Conservation (phyloP, 257 asterid species). For the Gardenia jasminoides region DNA sequence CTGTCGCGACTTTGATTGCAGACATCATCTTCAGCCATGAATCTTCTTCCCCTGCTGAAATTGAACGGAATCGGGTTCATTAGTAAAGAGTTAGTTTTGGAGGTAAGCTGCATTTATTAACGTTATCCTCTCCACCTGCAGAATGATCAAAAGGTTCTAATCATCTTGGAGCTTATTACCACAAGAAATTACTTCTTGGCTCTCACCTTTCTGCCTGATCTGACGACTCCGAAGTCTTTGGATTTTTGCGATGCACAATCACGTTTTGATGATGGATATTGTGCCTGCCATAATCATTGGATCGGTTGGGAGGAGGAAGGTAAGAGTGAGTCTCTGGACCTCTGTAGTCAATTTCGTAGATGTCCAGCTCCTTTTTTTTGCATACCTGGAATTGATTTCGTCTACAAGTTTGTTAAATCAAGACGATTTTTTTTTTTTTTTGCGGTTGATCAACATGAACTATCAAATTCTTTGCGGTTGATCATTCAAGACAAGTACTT, state of each 20-base stretch:
- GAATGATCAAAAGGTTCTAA: neutral
- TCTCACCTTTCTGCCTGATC: conserved; percentile 24
- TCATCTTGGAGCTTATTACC: too few species aligned
- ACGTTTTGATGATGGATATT: conserved; percentile 22
- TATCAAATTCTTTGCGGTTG: too few species aligned
- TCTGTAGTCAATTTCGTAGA: conserved; percentile 48
- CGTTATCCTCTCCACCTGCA: neutral
- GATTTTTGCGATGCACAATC: conserved; percentile 23
- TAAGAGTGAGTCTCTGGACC: conserved; percentile 58
- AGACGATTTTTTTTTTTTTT: neutral
- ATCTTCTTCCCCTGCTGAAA: conserved; percentile 22
- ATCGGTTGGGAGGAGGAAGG: conserved; percentile 43
- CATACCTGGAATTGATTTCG: conserved; percentile 11
- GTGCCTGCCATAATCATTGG: conserved; percentile 23
- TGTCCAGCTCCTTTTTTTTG: conserved; percentile 25
- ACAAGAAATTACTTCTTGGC: neutral
- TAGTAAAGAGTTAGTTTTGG: neutral
- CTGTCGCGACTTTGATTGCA: neutral
- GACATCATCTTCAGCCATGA: conserved; percentile 20
- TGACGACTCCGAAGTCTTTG: conserved; percentile 16
- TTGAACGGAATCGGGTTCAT: neutral
- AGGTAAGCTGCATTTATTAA: neutral
- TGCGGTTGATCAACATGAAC: too few species aligned
- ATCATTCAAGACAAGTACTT: too few species aligned
- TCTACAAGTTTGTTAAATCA: neutral